Evolutionary conservation across 176 grass and related monocot species (phyloP), one percentile per base, ranked within the genome.

Genomic region (Thalia dealbata): DNA sequence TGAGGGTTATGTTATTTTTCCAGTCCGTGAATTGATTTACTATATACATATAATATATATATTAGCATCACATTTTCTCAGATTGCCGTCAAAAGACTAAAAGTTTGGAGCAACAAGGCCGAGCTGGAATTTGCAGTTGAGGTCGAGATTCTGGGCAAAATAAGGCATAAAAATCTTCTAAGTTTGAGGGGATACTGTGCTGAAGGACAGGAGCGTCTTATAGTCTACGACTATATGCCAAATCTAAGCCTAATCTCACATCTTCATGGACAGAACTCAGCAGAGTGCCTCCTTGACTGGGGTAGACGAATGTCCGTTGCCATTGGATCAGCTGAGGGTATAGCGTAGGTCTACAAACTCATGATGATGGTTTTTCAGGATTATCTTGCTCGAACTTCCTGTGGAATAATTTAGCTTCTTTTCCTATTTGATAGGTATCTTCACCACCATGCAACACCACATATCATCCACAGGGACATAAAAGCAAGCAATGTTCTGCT

Each of bases 401-500:
- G 45, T 48, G 11, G 6, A 3, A 48, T 48, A 48, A 10, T 48
- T 7, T 58, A n/a, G 22, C 54, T n/a, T n/a, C 21, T 6, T n/a
- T n/a, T 58, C 21, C 22, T 58, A n/a, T 7, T 58, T 6, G 6
- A n/a, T 15, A 58, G 54, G 3, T 58, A 58, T n/a, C 54, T 58
- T 58, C 54, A 58, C 18, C 54, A 58, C 54, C 54, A 58, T 58
- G 7, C 54, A 58, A 58, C 54, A 58, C 54, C 54, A 15, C 54
- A 58, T 58, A 58, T 58, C 21, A 58, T 58, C 54, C 54, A 58
- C 54, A 18, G 54, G 21, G 54, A 58, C 21, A n/a, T 58, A 18
- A 58, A 58, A 58, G 54, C 54, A 58, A 58, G 54, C 54, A 58
- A 58, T 58, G 54, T 58, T 18, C 22, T 58, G 54, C 54, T 58